Conservation (phyloP, 257 asterid genomes). For the Marsdenia floribunda region DNA sequence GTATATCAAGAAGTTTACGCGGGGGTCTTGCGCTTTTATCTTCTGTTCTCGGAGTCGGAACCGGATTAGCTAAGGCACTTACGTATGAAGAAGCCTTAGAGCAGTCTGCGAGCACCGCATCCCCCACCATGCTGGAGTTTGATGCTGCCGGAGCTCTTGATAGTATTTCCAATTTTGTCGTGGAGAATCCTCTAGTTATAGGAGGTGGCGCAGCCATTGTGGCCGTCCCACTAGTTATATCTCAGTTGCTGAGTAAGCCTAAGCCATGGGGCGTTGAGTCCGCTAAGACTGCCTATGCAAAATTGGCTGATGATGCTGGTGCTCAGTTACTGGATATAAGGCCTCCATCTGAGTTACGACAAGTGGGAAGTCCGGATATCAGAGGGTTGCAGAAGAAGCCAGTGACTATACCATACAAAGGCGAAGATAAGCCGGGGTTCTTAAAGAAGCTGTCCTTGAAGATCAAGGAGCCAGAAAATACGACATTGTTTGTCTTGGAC, state of each 20-base stretch:
- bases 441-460: conserved; percentile 63
- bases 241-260: conserved; percentile 60
- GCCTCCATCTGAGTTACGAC: conserved; percentile 35
- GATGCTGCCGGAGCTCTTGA: conserved; percentile 51
- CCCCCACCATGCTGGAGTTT: conserved; percentile 29
- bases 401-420: conserved; percentile 52
- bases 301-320: conserved; percentile 59
- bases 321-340: conserved; percentile 81
- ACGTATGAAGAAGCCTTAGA: conserved; percentile 75
- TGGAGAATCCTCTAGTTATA: conserved; percentile 58
- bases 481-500: conserved; percentile 86
- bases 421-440: conserved; percentile 79
- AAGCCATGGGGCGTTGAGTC: conserved; percentile 83
- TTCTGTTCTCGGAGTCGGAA: conserved; percentile 40
- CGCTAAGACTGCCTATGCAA: conserved; percentile 72
- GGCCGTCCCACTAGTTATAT: conserved; percentile 61
- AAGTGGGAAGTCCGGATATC: conserved; percentile 72
- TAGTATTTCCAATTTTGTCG: conserved; percentile 32
- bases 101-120: conserved; percentile 35
- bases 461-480: conserved; percentile 78
- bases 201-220: conserved; percentile 58
- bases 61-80: conserved; percentile 60
- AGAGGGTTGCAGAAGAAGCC: conserved; percentile 74
- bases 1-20: conserved; percentile 36
- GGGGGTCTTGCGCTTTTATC: conserved; percentile 57